phyloP scores from a whole-genome alignment of 176 grass and related monocot genomes.

The Olyra latifolia region DNA sequence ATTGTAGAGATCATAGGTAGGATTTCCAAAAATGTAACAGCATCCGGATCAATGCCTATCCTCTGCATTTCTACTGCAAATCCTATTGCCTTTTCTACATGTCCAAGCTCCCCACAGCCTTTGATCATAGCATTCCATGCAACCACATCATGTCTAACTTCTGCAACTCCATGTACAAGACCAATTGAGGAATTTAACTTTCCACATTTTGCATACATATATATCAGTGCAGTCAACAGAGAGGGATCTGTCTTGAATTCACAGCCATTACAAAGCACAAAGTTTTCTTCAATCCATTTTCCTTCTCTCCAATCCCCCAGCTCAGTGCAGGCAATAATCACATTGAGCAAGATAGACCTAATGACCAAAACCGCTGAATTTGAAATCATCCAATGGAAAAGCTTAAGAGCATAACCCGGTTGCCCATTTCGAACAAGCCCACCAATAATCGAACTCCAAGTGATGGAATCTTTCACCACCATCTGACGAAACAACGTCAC shows the following conservation, averaged over 20 bases:
- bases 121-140: constrained; percentile 79
- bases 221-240: constrained; percentile 57
- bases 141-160: constrained; percentile 54
- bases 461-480: constrained; percentile 56
- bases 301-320: constrained; percentile 60
- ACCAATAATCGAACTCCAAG: constrained; percentile 70
- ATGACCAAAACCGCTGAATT: constrained; percentile 25
- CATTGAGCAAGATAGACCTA: constrained; percentile 64
- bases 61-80: constrained; percentile 64
- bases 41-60: constrained; percentile 43
- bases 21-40: constrained; percentile 59
- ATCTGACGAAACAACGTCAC: constrained; percentile 52
- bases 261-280: constrained; percentile 24
- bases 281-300: constrained; percentile 60
- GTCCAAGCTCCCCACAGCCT: constrained; percentile 58
- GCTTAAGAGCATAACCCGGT: constrained; percentile 38
- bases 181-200: constrained; percentile 41
- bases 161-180: constrained; percentile 47
- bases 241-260: constrained; percentile 48
- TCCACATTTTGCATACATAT: constrained; percentile 72
- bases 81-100: constrained; percentile 40
- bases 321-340: constrained; percentile 57
- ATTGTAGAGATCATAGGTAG: constrained; percentile 53
- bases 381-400: constrained; percentile 49
- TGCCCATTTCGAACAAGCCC: constrained; percentile 50